Evolutionary conservation across 768 basidiomycete species (phyloP).

Genomic region (Amanita inopinata): DNA sequence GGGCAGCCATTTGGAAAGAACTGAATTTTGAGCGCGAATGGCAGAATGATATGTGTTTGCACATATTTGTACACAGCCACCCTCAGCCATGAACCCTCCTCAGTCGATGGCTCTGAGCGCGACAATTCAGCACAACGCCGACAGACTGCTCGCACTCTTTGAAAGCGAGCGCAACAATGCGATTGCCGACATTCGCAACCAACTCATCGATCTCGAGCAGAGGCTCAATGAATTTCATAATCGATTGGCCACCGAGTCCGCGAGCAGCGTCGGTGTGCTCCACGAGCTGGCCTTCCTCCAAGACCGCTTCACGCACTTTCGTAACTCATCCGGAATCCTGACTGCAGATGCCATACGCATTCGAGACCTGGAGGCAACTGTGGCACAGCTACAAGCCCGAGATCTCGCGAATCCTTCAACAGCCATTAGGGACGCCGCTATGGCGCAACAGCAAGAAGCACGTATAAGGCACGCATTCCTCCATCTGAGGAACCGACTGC

Average conservation of each 20-base stretch:
- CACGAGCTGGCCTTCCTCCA: conserved; percentile 1
- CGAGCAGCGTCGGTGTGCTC: no score
- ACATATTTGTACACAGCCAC: conserved; percentile 8
- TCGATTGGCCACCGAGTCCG: not conserved
- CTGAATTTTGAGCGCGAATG: conserved; percentile 8
- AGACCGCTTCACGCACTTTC: not conserved
- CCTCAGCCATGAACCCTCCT: conserved; percentile 5
- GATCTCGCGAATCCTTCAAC: not conserved
- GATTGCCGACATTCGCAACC: conserved; percentile 8
- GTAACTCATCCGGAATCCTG: conserved; percentile 1
- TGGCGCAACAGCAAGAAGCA: conserved; percentile 1
- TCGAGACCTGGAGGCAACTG: not conserved
- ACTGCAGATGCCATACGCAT: not conserved
- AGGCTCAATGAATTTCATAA: conserved; percentile 1
- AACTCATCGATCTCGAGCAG: not conserved
- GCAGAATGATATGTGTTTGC: conserved; percentile 15
- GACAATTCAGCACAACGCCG: conserved; percentile 16
- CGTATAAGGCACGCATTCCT: not conserved
- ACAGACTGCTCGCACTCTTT: conserved; percentile 16
- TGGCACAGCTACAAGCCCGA: not conserved
- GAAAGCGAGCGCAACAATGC: conserved; percentile 15
- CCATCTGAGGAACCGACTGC: not conserved
- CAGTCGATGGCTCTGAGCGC: conserved; percentile 7
- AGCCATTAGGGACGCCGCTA: not conserved
- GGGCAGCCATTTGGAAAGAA: conserved; percentile 50